These are phyloP conservation scores for Moesziomyces aphidis DNA, from an alignment of 1,284 basidiomycete species.

Conservation along the genomic window DNA sequence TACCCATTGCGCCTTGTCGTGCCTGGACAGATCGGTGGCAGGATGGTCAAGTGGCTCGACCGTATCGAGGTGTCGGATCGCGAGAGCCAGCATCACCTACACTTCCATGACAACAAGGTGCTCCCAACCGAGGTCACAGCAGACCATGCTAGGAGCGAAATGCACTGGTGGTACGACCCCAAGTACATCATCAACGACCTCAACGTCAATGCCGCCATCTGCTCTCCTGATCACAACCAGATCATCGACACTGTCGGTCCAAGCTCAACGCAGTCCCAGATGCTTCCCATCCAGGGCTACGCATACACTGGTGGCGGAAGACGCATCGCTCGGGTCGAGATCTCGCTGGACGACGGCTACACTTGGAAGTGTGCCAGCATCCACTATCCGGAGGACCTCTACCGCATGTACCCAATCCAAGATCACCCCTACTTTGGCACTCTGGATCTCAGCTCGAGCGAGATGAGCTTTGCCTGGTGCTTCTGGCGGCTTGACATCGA, in stretches of 20 bases:
- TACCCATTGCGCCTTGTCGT: slow-evolving; percentile 76
- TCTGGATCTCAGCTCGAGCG: slow-evolving; percentile 72
- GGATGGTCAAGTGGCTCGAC: slow-evolving; percentile 74
- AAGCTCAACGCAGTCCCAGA: slow-evolving; percentile 5
- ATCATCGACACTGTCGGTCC: slow-evolving; percentile 64
- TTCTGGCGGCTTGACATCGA: slow-evolving; percentile 74
- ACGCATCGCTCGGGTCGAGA: slow-evolving; percentile 74
- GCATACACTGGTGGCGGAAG: slow-evolving; percentile 78
- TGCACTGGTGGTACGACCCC: slow-evolving; percentile 76
- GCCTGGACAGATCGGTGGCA: slow-evolving; percentile 77
- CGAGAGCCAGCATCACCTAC: slow-evolving; percentile 72
- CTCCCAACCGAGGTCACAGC: slow-evolving; percentile 74
- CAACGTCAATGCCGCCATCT: slow-evolving; percentile 76
- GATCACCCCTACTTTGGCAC: slow-evolving; percentile 67
- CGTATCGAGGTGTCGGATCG: slow-evolving; percentile 73
- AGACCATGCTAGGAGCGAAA: slow-evolving; percentile 74
- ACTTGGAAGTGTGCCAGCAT: slow-evolving; percentile 73
- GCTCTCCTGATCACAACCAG: slow-evolving; percentile 75
- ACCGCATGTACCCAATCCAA: slow-evolving; percentile 69
- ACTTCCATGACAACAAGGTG: slow-evolving; percentile 75
- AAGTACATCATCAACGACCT: slow-evolving; percentile 73
- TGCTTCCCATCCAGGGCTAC: slow-evolving; percentile 71
- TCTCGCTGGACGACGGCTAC: slow-evolving; percentile 74
- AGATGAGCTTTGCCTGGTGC: slow-evolving; percentile 77
- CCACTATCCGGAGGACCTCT: slow-evolving; percentile 74